Conservation (phyloP, 2,329 filamentous ascomycete species). For the Penicillium corylophilum region DNA sequence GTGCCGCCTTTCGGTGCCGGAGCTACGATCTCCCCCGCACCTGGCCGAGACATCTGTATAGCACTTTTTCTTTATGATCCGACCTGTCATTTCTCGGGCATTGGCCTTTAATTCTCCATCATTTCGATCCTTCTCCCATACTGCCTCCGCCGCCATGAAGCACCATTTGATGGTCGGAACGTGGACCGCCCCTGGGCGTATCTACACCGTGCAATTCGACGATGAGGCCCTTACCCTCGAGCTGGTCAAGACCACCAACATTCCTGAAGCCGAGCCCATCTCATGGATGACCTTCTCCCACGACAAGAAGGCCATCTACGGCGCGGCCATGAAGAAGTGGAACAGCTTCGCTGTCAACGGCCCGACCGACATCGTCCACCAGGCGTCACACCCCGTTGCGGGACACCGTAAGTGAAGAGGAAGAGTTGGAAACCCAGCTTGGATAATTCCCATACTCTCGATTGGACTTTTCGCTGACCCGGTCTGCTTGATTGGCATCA, state of each 20-base stretch:
- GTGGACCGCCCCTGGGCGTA: constrained; percentile 85
- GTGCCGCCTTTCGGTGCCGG: constrained; percentile 22
- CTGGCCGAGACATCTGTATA: constrained; percentile 3
- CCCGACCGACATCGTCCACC: constrained; percentile 73
- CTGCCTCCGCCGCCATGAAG: constrained; percentile 58
- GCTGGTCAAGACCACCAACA: constrained; percentile 76
- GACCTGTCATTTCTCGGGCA: constrained; percentile 5
- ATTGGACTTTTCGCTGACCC: neutral
- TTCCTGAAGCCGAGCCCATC: constrained; percentile 80
- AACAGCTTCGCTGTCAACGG: constrained; percentile 74
- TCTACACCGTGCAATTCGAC: constrained; percentile 86
- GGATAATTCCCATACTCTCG: neutral
- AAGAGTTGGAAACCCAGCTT: too few relatives aligned
- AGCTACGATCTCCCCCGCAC: constrained; percentile 10
- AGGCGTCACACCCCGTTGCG: constrained; percentile 71
- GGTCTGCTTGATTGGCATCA: constrained; percentile 32
- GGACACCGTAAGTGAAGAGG: constrained; percentile 61
- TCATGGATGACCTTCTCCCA: constrained; percentile 95
- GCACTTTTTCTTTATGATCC: too few relatives aligned
- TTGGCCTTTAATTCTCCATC: constrained; percentile 2
- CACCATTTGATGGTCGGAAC: constrained; percentile 92
- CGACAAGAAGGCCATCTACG: constrained; percentile 79
- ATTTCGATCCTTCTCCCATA: constrained; percentile 12
- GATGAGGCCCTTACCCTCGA: constrained; percentile 73
- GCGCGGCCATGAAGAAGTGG: constrained; percentile 92